Conservation (phyloP, 495 filamentous ascomycete genomes). For the Evansstolkia leycettana region DNA sequence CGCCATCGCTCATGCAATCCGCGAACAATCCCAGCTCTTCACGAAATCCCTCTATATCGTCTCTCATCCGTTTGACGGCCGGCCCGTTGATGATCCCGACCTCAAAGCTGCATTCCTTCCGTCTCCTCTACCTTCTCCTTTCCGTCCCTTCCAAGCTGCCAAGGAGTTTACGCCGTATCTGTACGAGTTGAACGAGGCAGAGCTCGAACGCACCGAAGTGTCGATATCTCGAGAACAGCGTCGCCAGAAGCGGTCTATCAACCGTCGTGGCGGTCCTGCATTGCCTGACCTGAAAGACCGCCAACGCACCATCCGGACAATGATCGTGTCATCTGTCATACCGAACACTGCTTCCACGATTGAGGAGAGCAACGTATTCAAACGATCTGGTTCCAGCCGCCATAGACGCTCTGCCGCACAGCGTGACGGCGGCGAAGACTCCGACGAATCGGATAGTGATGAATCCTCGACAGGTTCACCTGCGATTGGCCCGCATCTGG, state of each 20-base stretch:
- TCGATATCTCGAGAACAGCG: constrained; percentile 88
- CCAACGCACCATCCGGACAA: constrained; percentile 77
- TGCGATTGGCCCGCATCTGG: constrained; percentile 51
- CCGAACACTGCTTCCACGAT: constrained; percentile 71
- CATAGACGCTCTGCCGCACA: constrained; percentile 30
- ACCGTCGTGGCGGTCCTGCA: constrained; percentile 85
- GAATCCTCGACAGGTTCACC: constrained; percentile 82
- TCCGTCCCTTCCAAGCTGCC: constrained; percentile 78
- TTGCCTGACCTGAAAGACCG: constrained; percentile 93
- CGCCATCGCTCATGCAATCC: constrained; percentile 91
- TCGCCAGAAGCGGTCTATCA: constrained; percentile 88
- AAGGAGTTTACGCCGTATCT: constrained; percentile 90
- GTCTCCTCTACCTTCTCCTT: constrained; percentile 68
- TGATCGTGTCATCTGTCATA: constrained; percentile 81
- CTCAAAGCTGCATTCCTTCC: constrained; percentile 74
- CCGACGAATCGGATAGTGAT: constrained; percentile 78
- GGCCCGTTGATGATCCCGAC: constrained; percentile 85
- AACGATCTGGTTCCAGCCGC: constrained; percentile 50
- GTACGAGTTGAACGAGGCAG: constrained; percentile 84
- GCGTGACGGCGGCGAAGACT: constrained; percentile 60
- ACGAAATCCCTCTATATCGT: constrained; percentile 87
- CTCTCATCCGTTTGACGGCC: constrained; percentile 87
- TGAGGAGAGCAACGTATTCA: constrained; percentile 79
- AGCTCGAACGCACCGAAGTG: constrained; percentile 81
- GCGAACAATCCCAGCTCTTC: constrained; percentile 89